Evolutionary conservation across 805 yeast genomes (phyloP).

Genomic region (Kuraishia cidri): DNA sequence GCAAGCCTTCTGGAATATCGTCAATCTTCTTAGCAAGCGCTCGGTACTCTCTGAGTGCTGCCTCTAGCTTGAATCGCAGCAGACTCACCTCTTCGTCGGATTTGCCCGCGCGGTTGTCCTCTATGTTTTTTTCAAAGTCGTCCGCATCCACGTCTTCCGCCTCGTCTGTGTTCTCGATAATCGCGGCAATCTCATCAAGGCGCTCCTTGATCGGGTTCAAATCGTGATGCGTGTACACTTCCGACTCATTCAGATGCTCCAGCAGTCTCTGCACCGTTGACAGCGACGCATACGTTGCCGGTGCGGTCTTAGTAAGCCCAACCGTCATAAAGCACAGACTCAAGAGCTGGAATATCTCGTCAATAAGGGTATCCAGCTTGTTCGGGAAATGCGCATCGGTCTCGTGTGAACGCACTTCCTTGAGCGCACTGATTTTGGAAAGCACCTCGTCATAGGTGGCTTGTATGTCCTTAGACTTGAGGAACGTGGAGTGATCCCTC

Average conservation of each 20-base stretch:
- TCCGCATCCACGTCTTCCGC: constrained; percentile 8
- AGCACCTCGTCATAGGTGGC: constrained; percentile 51
- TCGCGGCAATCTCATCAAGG: constrained; percentile 57
- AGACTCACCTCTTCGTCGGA: constrained; percentile 57
- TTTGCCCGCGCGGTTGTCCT: too few species aligned
- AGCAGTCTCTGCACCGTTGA: constrained; percentile 79
- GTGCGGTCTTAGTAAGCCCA: constrained; percentile 84
- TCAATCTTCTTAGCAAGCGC: constrained; percentile 49
- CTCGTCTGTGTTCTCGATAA: constrained; percentile 37
- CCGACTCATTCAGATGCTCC: constrained; percentile 73
- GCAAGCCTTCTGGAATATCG: constrained; percentile 41
- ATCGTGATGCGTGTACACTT: constrained; percentile 79
- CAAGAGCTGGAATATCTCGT: constrained; percentile 83
- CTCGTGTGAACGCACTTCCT: constrained; percentile 28
- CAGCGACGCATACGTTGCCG: constrained; percentile 88
- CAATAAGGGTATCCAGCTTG: constrained; percentile 64
- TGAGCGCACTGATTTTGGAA: constrained; percentile 40
- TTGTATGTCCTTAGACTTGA: constrained; percentile 63
- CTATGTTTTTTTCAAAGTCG: constrained; percentile 21
- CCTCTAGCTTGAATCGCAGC: constrained; percentile 55
- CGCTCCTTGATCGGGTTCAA: constrained; percentile 69
- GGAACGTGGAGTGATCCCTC: constrained; percentile 54
- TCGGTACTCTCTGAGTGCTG: constrained; percentile 50
- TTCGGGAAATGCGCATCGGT: constrained; percentile 22
- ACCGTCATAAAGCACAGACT: constrained; percentile 86